Evolutionary conservation across 768 basidiomycete genomes (phyloP), one percentile per base, ranked within the genome.

Genomic region (Phlegmacium glaucopus): DNA sequence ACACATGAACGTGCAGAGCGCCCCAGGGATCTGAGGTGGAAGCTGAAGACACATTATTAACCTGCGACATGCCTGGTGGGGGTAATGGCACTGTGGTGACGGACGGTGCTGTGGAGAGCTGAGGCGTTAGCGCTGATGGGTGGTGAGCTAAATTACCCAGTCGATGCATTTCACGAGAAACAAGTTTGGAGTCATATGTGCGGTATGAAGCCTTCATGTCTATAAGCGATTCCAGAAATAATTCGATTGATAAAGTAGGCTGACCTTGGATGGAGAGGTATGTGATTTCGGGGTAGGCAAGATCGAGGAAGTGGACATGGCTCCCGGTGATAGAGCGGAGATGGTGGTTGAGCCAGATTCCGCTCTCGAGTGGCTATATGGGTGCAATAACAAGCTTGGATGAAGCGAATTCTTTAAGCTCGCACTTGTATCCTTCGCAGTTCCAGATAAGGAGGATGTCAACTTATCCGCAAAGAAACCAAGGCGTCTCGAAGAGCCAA

Each of bases 151-250:
- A 72, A 22, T 75, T 81, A 25, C 84, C 88, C 4, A 91, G 78
- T 28, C 90, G 79, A 58, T 90, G 87, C 87, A 92, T 90, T 65
- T 92, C 90, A 34, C 86, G 80, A 3, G 85, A 79, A 54, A 91
- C 86, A 39, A 88, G 72, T 62, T 90, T 88, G 12, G 85, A 74
- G 67, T 89, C 87, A 64, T 89, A 90, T 1, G 86, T 87, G 16
- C 87, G 82, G 61, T 85, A 79, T 9, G 81, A 77, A 32, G 76
- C 66, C 79, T 76, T 30, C 29, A 45, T 39, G 38, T 30, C 12
- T n/a, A 22, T 25, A 44, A 12, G 39, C 5, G 27, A 45, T 38
- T 8, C 32, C 32, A 42, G 17, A 26, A 16, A 11, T 30, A 18
- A 25, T 35, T 16, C 6, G 28, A 16, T 22, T 22, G 22, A 22